Conservation (phyloP, 768 basidiomycete species). For the Amanita thiersii region DNA sequence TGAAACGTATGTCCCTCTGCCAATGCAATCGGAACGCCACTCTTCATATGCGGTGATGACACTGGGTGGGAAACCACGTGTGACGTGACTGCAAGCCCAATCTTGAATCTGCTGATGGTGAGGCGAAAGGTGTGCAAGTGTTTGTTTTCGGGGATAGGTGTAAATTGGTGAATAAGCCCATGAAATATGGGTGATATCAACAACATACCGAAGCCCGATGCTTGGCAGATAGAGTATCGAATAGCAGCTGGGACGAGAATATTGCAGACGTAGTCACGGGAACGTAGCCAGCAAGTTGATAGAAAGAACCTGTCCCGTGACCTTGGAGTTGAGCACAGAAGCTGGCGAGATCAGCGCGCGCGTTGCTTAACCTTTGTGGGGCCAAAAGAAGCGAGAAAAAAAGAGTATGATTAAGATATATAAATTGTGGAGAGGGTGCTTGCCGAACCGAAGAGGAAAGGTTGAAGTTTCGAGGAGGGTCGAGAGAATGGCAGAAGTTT, state of each 20-base stretch:
- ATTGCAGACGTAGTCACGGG: slow-evolving; percentile 27
- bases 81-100: slow-evolving; percentile 44
- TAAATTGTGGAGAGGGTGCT: no score
- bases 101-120: slow-evolving; percentile 10
- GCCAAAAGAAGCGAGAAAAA: slow-evolving; percentile 5
- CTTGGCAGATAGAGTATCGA: slow-evolving; percentile 30
- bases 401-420: no score
- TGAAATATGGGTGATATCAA: slow-evolving; percentile 6
- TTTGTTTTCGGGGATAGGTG: no score
- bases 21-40: slow-evolving; percentile 21
- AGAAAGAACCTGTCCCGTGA: slow-evolving; percentile 45
- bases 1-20: slow-evolving; percentile 15
- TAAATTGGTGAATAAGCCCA: no score
- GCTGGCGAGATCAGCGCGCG: slow-evolving; percentile 31
- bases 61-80: slow-evolving; percentile 45
- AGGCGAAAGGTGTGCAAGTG: no score
- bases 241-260: slow-evolving; percentile 20
- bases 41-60: slow-evolving; percentile 28
- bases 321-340: slow-evolving; percentile 43
- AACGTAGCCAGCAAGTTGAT: slow-evolving; percentile 47
- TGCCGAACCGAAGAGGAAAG: slow-evolving; percentile 50
- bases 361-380: slow-evolving; percentile 19
- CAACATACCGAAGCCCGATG: slow-evolving; percentile 13
- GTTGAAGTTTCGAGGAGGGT: slow-evolving; percentile 52
- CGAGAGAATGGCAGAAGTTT: slow-evolving; percentile 50